Evolutionary conservation across 208 protist species (phyloP).

Genomic region (Wallacemonas sp.): DNA sequence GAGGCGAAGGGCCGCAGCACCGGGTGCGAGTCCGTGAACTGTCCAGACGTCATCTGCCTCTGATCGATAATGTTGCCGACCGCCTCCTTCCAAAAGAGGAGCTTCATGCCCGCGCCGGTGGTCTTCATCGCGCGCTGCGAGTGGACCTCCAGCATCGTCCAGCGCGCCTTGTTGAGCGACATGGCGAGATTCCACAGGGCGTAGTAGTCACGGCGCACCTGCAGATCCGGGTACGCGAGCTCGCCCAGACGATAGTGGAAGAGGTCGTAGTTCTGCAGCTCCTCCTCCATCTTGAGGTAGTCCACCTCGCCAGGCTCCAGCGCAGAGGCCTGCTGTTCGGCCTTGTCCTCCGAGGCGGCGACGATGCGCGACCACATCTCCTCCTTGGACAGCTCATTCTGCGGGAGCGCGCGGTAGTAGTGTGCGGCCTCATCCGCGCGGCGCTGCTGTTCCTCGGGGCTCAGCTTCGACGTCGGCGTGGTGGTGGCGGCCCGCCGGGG

Average conservation of each 20-base stretch:
- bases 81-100: slow-evolving; percentile 89
- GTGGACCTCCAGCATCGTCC: slow-evolving; percentile 90
- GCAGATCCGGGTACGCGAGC: slow-evolving; percentile 60
- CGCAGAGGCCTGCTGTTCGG: slow-evolving; percentile 31
- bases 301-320: slow-evolving; percentile 64
- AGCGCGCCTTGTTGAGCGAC: slow-evolving; percentile 88
- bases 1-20: slow-evolving; percentile 81
- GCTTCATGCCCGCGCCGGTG: slow-evolving; percentile 90
- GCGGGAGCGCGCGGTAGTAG: slow-evolving; percentile 79
- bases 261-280: slow-evolving; percentile 70
- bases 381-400: slow-evolving; percentile 83
- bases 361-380: slow-evolving; percentile 85
- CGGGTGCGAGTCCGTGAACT: slow-evolving; percentile 89
- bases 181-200: slow-evolving; percentile 83
- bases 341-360: slow-evolving; percentile 45
- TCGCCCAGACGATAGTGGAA: slow-evolving; percentile 86
- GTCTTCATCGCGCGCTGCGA: slow-evolving; percentile 84
- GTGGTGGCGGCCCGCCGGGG: neutral
- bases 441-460: neutral
- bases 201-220: slow-evolving; percentile 81
- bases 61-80: slow-evolving; percentile 69
- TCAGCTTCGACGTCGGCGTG: neutral
- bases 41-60: slow-evolving; percentile 54
- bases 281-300: slow-evolving; percentile 82
- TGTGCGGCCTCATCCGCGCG: slow-evolving; percentile 58